phyloP scores from a whole-genome alignment of 2,329 filamentous ascomycete genomes.

The Beauveria bassiana region DNA sequence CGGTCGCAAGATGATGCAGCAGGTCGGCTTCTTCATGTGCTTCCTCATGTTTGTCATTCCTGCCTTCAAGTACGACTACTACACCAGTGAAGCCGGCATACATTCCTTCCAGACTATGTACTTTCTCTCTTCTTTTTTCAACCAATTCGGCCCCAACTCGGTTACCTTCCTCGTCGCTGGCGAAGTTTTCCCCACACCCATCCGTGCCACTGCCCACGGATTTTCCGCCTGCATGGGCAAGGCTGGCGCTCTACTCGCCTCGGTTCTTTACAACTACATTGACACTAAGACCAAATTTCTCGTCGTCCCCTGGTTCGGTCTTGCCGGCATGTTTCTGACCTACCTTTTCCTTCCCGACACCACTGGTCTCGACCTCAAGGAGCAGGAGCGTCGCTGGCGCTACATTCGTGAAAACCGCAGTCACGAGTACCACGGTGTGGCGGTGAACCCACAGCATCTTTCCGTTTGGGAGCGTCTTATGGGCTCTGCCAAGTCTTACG shows the following conservation, averaged over 20 bases:
- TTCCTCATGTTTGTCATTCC: conserved; percentile 92
- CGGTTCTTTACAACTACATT: conserved; percentile 94
- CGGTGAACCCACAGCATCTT: conserved; percentile 82
- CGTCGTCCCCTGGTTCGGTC: conserved; percentile 91
- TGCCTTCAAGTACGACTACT: conserved; percentile 82
- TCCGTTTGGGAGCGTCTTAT: conserved; percentile 79
- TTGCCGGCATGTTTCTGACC: conserved; percentile 77
- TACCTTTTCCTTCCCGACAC: conserved; percentile 89
- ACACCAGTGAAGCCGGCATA: conserved; percentile 62
- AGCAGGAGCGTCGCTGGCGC: conserved; percentile 89
- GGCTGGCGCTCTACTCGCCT: conserved; percentile 75
- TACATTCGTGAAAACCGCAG: conserved; percentile 75
- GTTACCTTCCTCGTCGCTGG: conserved; percentile 95
- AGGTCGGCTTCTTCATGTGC: conserved; percentile 83
- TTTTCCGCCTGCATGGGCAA: conserved; percentile 92
- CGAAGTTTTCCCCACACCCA: conserved; percentile 91
- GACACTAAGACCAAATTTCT: conserved; percentile 76
- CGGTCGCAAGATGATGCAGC: conserved; percentile 93
- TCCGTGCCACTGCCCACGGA: conserved; percentile 89
- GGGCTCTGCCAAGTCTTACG: conserved; percentile 73
- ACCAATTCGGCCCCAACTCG: conserved; percentile 94
- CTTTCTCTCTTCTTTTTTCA: conserved; percentile 97
- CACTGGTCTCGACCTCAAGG: conserved; percentile 91
- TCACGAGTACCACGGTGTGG: conserved; percentile 84
- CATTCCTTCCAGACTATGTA: conserved; percentile 97